Percentiles rank a stretch among this genome's conserved stretches.
Evolutionary conservation across 2,329 filamentous ascomycete species (phyloP).

Genomic region (Botrytis galanthina): DNA sequence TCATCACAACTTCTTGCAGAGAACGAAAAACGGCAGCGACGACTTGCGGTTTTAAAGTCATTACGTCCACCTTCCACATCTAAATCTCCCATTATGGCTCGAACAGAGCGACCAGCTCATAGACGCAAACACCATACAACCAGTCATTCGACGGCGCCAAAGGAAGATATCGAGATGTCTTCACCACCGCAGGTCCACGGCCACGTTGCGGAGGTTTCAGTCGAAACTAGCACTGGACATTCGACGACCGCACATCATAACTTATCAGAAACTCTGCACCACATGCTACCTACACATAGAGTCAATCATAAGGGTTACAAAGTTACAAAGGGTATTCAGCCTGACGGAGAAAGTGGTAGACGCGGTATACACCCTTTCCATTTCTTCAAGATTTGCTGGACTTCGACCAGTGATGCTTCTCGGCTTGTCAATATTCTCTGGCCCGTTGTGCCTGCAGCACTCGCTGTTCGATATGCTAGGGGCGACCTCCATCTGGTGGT

Average conservation of each 20-base stretch:
- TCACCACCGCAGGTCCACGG: neutral
- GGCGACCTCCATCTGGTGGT: constrained; percentile 59
- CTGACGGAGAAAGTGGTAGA: constrained; percentile 67
- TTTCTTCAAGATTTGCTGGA: constrained; percentile 63
- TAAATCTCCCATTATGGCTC: constrained; percentile 7
- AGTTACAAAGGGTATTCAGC: constrained; percentile 41
- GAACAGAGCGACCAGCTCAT: neutral
- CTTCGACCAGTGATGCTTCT: constrained; percentile 62
- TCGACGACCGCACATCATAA: constrained; percentile 18
- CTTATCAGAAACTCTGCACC: constrained; percentile 9
- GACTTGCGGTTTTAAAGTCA: neutral
- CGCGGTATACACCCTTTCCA: constrained; percentile 61
- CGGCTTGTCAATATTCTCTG: constrained; percentile 68
- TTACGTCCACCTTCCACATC: neutral
- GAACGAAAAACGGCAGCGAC: neutral
- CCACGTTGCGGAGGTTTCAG: constrained; percentile 18
- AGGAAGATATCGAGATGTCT: constrained; percentile 20
- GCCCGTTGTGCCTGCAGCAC: constrained; percentile 71
- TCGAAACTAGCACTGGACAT: constrained; percentile 3
- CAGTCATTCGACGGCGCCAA: neutral
- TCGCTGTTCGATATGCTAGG: constrained; percentile 58
- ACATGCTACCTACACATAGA: constrained; percentile 17
- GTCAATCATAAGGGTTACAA: constrained; percentile 31
- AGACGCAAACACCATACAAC: constrained; percentile 4
- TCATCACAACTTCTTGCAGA: neutral